Percentiles rank a stretch among this genome's conserved stretches.
phyloP scores from a whole-genome alignment of 352 stramenopile genomes.

The Phytophthora multivora region DNA sequence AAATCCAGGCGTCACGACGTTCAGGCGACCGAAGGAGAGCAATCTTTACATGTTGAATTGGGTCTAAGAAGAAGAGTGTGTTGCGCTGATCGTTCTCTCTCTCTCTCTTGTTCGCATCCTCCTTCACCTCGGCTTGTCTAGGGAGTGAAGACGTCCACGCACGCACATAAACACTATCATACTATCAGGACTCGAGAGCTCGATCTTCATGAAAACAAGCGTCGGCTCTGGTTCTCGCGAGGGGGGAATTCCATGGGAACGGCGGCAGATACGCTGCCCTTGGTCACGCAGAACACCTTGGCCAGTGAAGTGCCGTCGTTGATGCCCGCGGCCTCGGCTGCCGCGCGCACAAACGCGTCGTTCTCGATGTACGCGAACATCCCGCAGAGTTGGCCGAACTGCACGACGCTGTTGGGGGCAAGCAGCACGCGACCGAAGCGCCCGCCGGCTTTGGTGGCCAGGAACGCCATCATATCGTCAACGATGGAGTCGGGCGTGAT shows the following conservation, averaged over 20 bases:
- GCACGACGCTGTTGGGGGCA: conserved; percentile 40
- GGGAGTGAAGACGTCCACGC: conserved; percentile 10
- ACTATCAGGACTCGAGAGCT: conserved; percentile 10
- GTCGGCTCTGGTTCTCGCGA: conserved; percentile 34
- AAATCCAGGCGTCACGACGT: neutral
- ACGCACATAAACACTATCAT: conserved; percentile 33
- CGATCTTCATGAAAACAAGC: conserved; percentile 37
- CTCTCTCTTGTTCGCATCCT: neutral
- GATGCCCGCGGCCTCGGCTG: conserved; percentile 24
- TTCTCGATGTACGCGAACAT: conserved; percentile 53
- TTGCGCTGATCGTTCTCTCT: conserved; percentile 1
- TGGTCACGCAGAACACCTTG: conserved; percentile 44
- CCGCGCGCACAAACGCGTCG: conserved; percentile 41
- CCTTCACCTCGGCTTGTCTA: neutral
- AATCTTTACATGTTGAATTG: conserved; percentile 25
- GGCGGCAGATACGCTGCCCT: conserved; percentile 28
- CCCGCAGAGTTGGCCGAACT: conserved; percentile 49
- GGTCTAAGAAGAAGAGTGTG: conserved; percentile 12
- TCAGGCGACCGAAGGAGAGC: neutral
- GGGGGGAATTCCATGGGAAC: conserved; percentile 50
- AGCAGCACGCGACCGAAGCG: conserved; percentile 39
- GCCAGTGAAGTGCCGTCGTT: conserved; percentile 31
- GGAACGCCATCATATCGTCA: conserved; percentile 41
- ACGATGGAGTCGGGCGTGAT: conserved; percentile 46
- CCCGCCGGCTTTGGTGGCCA: conserved; percentile 36